Evolutionary conservation across 208 protist genomes (phyloP).

Genomic region (Acanthamoeba castellanii): DNA sequence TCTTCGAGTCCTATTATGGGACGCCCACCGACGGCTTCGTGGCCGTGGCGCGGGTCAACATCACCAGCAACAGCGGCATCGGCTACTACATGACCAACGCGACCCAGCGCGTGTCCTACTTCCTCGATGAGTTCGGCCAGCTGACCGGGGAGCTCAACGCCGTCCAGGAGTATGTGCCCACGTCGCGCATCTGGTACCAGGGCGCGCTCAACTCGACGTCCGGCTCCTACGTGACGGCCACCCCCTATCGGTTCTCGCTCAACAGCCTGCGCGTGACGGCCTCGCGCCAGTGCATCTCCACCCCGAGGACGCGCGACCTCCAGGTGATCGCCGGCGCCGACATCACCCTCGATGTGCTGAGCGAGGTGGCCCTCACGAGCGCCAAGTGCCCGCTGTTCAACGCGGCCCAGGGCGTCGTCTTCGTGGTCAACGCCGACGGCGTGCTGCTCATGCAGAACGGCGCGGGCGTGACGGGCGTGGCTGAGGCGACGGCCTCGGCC

Average conservation of each 20-base stretch:
- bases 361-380: background rate
- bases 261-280: slow-evolving; percentile 8
- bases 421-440: slow-evolving; percentile 24
- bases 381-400: slow-evolving; percentile 37
- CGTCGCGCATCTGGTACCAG: background rate
- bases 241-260: slow-evolving; percentile 32
- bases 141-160: background rate
- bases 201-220: background rate
- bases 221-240: background rate
- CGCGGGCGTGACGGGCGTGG: background rate
- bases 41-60: background rate
- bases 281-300: background rate
- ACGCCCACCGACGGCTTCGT: background rate
- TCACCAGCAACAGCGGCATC: background rate
- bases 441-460: slow-evolving; percentile 10
- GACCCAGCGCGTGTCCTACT: background rate
- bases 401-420: background rate
- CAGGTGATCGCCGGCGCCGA: background rate
- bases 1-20: slow-evolving; percentile 31
- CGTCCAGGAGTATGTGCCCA: background rate
- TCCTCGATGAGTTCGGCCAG: background rate
- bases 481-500: background rate
- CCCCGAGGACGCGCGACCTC: background rate
- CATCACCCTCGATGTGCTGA: slow-evolving; percentile 8
- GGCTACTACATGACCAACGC: slow-evolving; percentile 44